These are phyloP conservation scores for Helianthus annuus DNA, from an alignment of 129 eudicot species.

Conservation along the genomic window DNA sequence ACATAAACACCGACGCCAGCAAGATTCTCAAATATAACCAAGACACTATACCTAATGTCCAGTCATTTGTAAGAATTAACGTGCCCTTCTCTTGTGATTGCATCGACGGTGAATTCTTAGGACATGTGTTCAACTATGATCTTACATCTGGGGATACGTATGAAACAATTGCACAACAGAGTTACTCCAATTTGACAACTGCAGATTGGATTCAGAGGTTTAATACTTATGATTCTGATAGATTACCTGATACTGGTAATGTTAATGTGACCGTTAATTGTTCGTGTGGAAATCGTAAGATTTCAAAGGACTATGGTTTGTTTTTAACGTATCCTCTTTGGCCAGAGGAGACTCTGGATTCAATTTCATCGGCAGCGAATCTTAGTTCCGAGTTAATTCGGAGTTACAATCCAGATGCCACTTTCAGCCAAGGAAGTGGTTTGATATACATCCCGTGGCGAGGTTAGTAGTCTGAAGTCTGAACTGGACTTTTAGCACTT, in stretches of 20 bases:
- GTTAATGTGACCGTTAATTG: constrained; percentile 70
- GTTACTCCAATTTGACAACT: constrained; percentile 63
- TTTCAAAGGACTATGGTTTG: too few species aligned
- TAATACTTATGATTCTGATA: constrained; percentile 39
- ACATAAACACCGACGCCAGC: not conserved
- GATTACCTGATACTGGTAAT: constrained; percentile 44
- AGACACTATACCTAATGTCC: constrained; percentile 34
- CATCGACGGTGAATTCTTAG: constrained; percentile 41
- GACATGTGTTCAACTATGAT: constrained; percentile 52
- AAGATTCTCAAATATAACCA: constrained; percentile 44
- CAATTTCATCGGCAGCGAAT: too few species aligned
- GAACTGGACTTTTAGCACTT: too few species aligned
- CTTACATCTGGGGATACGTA: constrained; percentile 51
- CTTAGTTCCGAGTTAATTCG: constrained; percentile 45
- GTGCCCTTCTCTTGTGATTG: constrained; percentile 76
- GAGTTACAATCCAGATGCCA: constrained; percentile 51
- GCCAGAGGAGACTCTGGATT: too few species aligned
- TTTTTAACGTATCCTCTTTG: too few species aligned
- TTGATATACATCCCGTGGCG: constrained; percentile 58
- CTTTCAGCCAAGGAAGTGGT: constrained; percentile 47
- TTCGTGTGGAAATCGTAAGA: too few species aligned
- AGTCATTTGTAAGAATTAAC: constrained; percentile 24
- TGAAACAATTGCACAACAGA: not conserved
- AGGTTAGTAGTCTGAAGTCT: constrained; percentile 42
- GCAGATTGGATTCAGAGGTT: constrained; percentile 35